These are phyloP conservation scores for Ophiostoma fasciatum DNA, from an alignment of 2,329 filamentous ascomycete genomes.

Conservation along the genomic window DNA sequence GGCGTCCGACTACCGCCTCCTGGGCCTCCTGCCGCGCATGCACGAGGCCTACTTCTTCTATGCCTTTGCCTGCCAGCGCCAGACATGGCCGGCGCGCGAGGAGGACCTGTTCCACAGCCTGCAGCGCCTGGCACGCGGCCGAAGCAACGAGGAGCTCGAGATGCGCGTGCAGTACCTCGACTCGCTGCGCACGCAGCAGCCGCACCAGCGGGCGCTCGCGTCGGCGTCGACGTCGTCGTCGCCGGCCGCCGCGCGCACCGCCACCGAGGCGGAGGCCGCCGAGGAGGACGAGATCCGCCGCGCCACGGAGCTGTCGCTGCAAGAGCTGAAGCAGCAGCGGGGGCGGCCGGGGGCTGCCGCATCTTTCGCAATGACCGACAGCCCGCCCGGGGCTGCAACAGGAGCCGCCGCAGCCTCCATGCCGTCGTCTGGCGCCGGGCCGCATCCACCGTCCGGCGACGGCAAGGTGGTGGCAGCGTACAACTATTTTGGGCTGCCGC, in stretches of 20 bases:
- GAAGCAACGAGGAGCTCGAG: constrained; percentile 13
- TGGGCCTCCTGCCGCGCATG: constrained; percentile 14
- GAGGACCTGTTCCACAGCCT: constrained; percentile 10
- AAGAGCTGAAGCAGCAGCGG: constrained; percentile 3
- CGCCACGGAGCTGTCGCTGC: constrained; percentile 11
- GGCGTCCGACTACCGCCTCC: constrained; percentile 10
- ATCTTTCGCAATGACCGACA: no score
- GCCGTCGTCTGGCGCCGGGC: background rate
- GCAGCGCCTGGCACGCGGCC: constrained; percentile 11
- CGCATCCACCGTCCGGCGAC: background rate
- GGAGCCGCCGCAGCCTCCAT: background rate
- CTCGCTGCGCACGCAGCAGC: constrained; percentile 8
- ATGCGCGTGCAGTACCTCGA: constrained; percentile 9
- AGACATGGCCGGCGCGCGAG: constrained; percentile 11
- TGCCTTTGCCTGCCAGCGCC: constrained; percentile 15
- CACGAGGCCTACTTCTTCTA: constrained; percentile 16
- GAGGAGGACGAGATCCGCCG: constrained; percentile 12
- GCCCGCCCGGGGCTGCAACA: no score
- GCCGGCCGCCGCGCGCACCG: no score
- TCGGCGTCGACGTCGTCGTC: no score
- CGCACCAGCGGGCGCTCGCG: background rate
- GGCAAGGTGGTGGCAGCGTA: constrained; percentile 12
- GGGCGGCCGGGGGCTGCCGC: no score
- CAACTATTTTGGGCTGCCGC: constrained; percentile 13
- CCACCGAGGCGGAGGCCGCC: background rate